Evolutionary conservation across 2,329 filamentous ascomycete genomes (phyloP).

Genomic region (Penicillium vulpinum): DNA sequence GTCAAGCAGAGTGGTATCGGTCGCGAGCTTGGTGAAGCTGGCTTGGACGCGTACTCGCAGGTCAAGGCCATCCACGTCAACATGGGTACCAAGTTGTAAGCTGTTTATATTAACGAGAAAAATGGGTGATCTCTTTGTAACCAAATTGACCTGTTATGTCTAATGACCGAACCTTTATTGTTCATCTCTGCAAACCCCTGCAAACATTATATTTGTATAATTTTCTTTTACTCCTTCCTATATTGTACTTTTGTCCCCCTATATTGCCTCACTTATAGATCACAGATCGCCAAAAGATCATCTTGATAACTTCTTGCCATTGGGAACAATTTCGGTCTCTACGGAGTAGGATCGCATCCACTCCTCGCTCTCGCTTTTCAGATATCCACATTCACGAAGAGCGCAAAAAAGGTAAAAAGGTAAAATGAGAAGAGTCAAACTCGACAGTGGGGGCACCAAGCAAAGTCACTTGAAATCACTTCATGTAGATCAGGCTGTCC

Average conservation of each 20-base stretch:
- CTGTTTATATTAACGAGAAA: not conserved
- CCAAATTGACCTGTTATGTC: constrained; percentile 16
- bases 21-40: constrained; percentile 61
- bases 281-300: not conserved
- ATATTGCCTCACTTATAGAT: not conserved
- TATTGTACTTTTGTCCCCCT: not conserved
- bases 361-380: not conserved
- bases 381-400: not conserved
- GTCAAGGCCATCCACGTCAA: constrained; percentile 55
- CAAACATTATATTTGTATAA: not conserved
- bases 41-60: constrained; percentile 62
- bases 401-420: constrained; percentile 1
- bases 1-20: constrained; percentile 65
- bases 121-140: constrained; percentile 10
- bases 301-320: not conserved
- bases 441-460: not conserved
- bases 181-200: not conserved
- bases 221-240: not conserved
- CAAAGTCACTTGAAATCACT: not conserved
- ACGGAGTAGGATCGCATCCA: not conserved
- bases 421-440: not conserved
- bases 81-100: constrained; percentile 43
- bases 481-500: constrained; percentile 5
- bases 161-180: constrained; percentile 12
- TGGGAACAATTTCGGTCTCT: not conserved